These are phyloP conservation scores for Cercophora scortea DNA, from an alignment of 495 filamentous ascomycete genomes.

Conservation along the genomic window DNA sequence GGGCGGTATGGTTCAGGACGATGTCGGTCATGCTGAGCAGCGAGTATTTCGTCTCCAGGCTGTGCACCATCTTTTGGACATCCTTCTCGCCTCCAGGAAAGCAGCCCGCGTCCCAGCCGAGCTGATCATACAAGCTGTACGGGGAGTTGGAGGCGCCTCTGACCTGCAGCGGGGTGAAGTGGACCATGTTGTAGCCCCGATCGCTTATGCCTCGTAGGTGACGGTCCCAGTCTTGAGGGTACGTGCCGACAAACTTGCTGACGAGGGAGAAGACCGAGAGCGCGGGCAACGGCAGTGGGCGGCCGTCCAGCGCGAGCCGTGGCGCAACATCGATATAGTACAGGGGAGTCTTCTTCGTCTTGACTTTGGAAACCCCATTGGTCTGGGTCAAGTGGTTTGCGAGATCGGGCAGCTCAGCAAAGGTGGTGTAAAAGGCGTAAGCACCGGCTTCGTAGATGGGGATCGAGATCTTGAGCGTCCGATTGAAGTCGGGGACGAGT, in stretches of 20 bases:
- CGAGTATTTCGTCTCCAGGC: conserved; percentile 77
- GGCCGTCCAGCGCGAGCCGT: conserved; percentile 61
- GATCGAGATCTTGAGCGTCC: conserved; percentile 79
- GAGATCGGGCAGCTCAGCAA: conserved; percentile 75
- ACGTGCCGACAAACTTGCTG: conserved; percentile 95
- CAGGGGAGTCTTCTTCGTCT: conserved; percentile 56
- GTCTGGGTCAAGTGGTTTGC: conserved; percentile 45
- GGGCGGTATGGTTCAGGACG: conserved; percentile 95
- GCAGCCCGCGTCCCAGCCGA: conserved; percentile 69
- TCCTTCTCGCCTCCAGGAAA: conserved; percentile 88
- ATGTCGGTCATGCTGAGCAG: conserved; percentile 90
- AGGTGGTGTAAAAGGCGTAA: conserved; percentile 94
- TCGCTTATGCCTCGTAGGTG: conserved; percentile 81
- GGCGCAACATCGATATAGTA: conserved; percentile 95
- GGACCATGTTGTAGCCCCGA: conserved; percentile 96
- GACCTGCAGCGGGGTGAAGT: conserved; percentile 90
- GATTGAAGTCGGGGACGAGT: conserved; percentile 85
- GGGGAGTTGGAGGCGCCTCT: conserved; percentile 90
- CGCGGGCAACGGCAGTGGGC: conserved; percentile 69
- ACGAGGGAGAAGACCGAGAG: conserved; percentile 90
- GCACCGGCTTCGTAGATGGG: conserved; percentile 78
- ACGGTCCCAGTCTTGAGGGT: conserved; percentile 78
- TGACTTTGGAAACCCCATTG: conserved; percentile 15
- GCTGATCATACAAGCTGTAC: conserved; percentile 92
- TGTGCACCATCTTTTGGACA: conserved; percentile 63